phyloP scores from a whole-genome alignment of 345 rosid species.

The Alliaria petiolata region DNA sequence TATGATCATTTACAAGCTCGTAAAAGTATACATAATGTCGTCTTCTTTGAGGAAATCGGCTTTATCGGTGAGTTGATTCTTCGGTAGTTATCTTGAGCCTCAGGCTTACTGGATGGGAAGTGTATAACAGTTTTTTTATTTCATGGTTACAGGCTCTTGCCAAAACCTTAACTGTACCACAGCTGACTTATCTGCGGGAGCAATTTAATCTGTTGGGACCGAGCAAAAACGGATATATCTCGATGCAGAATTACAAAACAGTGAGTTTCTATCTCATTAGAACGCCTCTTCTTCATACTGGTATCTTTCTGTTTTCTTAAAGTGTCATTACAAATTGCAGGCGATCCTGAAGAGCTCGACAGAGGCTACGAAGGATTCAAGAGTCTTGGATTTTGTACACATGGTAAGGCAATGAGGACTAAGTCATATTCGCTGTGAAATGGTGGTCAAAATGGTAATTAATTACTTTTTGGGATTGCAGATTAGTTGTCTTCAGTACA shows the following conservation, averaged over 20 bases:
- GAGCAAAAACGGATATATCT: conserved; percentile 68
- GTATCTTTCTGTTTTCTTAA: conserved; percentile 10
- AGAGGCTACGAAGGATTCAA: conserved; percentile 78
- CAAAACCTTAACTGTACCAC: conserved; percentile 63
- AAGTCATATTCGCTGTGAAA: background rate
- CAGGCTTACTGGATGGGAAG: background rate
- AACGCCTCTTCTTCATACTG: background rate
- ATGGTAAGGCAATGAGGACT: conserved; percentile 39
- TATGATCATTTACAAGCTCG: conserved; percentile 68
- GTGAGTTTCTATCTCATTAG: conserved; percentile 36
- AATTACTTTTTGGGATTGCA: conserved; percentile 28
- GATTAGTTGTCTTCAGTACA: conserved; percentile 66
- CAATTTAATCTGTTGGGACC: conserved; percentile 77
- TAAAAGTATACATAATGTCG: conserved; percentile 60
- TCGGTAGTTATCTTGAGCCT: background rate
- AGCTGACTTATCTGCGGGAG: conserved; percentile 76
- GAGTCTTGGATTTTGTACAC: conserved; percentile 66
- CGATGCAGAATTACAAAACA: conserved; percentile 73
- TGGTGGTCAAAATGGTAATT: background rate
- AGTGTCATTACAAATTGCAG: conserved; percentile 35
- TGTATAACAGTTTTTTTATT: background rate
- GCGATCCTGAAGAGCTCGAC: conserved; percentile 55
- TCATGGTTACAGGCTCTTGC: conserved; percentile 62
- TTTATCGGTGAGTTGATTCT: conserved; percentile 46
- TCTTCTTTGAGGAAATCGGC: conserved; percentile 78